Conservation (phyloP, 2,329 filamentous ascomycete species). For the Fusarium sp. region DNA sequence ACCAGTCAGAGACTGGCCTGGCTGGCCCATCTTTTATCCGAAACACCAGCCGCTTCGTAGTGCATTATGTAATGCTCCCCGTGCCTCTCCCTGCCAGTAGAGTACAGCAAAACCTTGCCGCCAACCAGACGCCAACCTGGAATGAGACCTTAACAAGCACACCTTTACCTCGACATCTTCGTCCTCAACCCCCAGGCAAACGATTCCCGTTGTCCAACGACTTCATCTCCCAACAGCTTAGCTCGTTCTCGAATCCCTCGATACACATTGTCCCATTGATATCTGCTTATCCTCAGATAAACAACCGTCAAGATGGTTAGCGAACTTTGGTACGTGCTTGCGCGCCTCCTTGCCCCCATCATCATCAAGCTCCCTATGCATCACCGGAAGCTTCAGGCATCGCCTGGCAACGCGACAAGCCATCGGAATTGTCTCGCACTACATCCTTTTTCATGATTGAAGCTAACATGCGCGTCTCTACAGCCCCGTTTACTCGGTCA, state of each 20-base stretch:
- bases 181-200: conserved; percentile 40
- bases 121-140: conserved; percentile 53
- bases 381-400: conserved; percentile 47
- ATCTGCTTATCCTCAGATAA: conserved; percentile 35
- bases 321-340: conserved; percentile 80
- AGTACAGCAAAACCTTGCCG: conserved; percentile 55
- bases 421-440: conserved; percentile 8
- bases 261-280: conserved; percentile 31
- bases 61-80: conserved; percentile 49
- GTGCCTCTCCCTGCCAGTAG: conserved; percentile 37
- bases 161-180: conserved; percentile 41
- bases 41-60: conserved; percentile 16
- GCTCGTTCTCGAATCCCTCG: conserved; percentile 16
- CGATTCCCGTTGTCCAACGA: conserved; percentile 41
- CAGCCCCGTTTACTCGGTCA: conserved; percentile 99
- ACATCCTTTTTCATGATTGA: conserved; percentile 28
- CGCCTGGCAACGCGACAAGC: conserved; percentile 14
- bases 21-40: conserved; percentile 37
- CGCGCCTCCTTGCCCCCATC: conserved; percentile 47
- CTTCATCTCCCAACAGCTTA: conserved; percentile 37
- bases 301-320: conserved; percentile 73
- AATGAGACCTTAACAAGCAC: conserved; percentile 53
- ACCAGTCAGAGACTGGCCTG: background rate
- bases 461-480: conserved; percentile 56
- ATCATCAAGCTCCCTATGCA: conserved; percentile 46